Base-by-base conservation (phyloP, 768 basidiomycete species). In the Tylopilus rubrobrunneus region DNA sequence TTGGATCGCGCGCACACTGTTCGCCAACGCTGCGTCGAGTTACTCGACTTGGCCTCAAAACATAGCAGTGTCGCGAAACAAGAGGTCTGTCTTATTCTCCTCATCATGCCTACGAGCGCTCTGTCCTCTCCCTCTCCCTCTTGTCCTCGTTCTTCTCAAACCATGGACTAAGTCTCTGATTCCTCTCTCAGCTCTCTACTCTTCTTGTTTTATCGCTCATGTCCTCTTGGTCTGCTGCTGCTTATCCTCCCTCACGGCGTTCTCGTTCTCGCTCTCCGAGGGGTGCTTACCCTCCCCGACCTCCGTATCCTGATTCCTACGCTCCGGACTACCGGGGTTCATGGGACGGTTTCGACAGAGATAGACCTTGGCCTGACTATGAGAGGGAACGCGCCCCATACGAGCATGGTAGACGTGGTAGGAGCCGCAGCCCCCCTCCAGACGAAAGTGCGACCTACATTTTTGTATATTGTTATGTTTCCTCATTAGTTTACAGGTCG, bases 61-160 rank as follows among this genome's bases (percentile, higher is more conserved):
- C 61, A 66, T 57, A 60, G 56, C 67, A 67, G 76, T 76, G 72
- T 74, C 73, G 76, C 74, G 75, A 71, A 72, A 76, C 78, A 84
- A 86, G 87, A 92, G 89, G 89, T 92, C 89, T 88, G 89, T 92
- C 81, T 85, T 85, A 65, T 68, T 69, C 67, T 84, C 62, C 67
- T 63, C 84, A 81, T 84, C 82, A 89, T 90, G 88, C 87, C 84
- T 86, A 57, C 61, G 52, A 63, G 63, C 85, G 82, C 85, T 82
- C 81, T 82, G 76, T 76, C 78, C 80, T 77, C 75, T 78, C 71
- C 65, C 79, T 80, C 83, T 63, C 37, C 37, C 78, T 77, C 79
- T 76, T 80, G 76, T 80, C 71, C 73, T 75, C 70, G 75, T 80
- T 77, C 63, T 55, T 67, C 65, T 66, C 61, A 51, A 77, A 71